Base-by-base conservation (phyloP, 1,139 yeast genomes). In the Tardiomyces blankii region DNA sequence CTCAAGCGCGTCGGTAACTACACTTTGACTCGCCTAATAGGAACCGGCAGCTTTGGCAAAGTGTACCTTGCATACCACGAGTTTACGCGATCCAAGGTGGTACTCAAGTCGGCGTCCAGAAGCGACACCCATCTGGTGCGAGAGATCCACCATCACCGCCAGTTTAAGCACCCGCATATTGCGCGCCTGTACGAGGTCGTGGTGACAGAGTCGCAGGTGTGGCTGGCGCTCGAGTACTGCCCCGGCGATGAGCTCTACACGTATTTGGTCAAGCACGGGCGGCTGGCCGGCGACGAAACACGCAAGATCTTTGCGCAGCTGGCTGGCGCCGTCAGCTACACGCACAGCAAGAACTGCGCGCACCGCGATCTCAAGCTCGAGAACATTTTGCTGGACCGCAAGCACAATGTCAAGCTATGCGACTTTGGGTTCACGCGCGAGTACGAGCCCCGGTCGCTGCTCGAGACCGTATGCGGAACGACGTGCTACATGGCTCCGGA, bases 401-500 rank as follows among this genome's bases (percentile, higher is more conserved):
- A 75, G 49, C 71, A 75, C 46, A 77, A 77, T 53, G 80, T 87
- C 28, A 87, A 87, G 62, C 65, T 89, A 47, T 80, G 94, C 3
- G 98, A 91, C 66, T 89, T 91, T 65, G 98, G 98, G 0, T 89
- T 91, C 62, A 88, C 95, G 1, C 70, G 97, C 51, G 96, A 88
- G 58, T 80, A 70, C 69, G 82, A 59, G 52, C 72, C 67, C 45
- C 71, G 68, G 51, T 74, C 65, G n/a, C 66, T 80, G 45, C 65
- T 91, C 41, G 84, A 84, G 42, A 91, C 96, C 0, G 73, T 88
- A 1, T 91, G 98, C 64, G 98, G 98, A 2, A 91, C 98, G 0
- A 79, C 89, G 0, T 94, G 88, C 5, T 91, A 91, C 60, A 88
- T 89, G 96, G 96, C 98, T 0, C 98, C 98, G 0, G 98, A 91